Base-by-base conservation (phyloP, 2,329 filamentous ascomycete species). In the Pyrenochaeta sp. region DNA sequence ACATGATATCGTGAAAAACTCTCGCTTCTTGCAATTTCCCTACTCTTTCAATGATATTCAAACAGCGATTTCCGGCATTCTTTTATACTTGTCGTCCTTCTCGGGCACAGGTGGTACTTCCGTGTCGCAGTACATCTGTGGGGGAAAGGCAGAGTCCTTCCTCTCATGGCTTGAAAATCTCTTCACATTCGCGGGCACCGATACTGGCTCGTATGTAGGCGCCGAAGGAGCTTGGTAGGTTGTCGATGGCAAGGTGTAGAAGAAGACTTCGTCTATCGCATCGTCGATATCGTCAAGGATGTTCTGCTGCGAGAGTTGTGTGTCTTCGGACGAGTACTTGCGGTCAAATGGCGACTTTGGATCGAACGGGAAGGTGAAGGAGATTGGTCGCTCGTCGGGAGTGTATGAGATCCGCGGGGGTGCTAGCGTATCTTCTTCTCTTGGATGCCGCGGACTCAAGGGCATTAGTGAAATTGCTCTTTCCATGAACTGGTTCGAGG, bases 221-320 rank as follows among this genome's bases (percentile, higher is more conserved):
- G 53, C 44, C 6, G 57, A 53, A 6, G 59, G 34, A 6, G 26
- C 22, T 15, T 47, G 37, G 27, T 53, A 58, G 7, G 46, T 49
- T 7, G 48, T 49, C 9, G 51, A 45, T 10, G 55, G 41, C 7
- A 48, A 44, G n/a, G 45, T 53, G 36, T 51, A 60, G 30, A 51
- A 42, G 30, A 56, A 61, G 24, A 49, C 48, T 32, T 61, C 55
- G 17, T 63, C 59, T 26, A 63, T 63, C 4, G 59, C 59, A 20
- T 56, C 52, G 37, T 63, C 59, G 21, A 63, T 63, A 6, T 63
- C 50, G 11, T 56, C 44, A 13, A 63, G 45, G 6, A 63, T 31
- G 11, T 54, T 51, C 14, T 53, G 45, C 22, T 54, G 49, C 4
- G 42, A 39, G 6, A 40, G 37, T 14, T 50, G 50, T 2, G 41